A percentile compares a stretch with the other conserved stretches of the same genome.
Evolutionary conservation across 2,329 filamentous ascomycete genomes (phyloP).

Genomic region (Metarhizium sp.): DNA sequence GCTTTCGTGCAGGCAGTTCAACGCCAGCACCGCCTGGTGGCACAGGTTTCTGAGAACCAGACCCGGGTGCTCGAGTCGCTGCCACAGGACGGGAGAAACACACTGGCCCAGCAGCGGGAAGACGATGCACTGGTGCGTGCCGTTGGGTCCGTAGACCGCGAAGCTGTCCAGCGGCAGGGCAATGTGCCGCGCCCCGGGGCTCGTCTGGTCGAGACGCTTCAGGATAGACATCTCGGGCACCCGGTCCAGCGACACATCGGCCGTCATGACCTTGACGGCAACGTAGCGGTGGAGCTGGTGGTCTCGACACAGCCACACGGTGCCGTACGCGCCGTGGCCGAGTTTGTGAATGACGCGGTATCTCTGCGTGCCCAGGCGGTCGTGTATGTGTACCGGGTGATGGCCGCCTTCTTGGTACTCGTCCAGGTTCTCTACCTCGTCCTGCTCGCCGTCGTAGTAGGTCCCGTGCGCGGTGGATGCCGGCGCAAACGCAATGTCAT

Average conservation of each 20-base stretch:
- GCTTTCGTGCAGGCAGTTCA: constrained; percentile 16
- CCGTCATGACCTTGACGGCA: constrained; percentile 22
- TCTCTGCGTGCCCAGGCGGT: constrained; percentile 24
- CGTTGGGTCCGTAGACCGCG: constrained; percentile 15
- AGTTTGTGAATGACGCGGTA: constrained; percentile 36
- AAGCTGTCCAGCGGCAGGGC: constrained; percentile 15
- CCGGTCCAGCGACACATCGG: constrained; percentile 7
- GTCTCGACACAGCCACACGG: constrained; percentile 32
- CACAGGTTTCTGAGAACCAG: constrained; percentile 10
- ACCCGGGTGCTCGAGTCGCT: constrained; percentile 3
- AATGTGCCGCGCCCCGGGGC: constrained; percentile 2
- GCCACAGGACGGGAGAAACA: constrained; percentile 9
- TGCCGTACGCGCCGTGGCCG: constrained; percentile 32
- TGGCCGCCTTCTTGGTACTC: constrained; percentile 29
- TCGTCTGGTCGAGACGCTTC: background rate
- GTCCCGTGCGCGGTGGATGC: constrained; percentile 3
- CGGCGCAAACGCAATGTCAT: constrained; percentile 1
- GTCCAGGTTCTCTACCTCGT: constrained; percentile 11
- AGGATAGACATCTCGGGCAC: constrained; percentile 2
- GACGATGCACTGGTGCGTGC: constrained; percentile 15
- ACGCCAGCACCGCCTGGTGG: constrained; percentile 11
- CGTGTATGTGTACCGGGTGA: constrained; percentile 31
- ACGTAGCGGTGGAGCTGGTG: constrained; percentile 17
- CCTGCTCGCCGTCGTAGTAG: constrained; percentile 2
- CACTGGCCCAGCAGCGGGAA: constrained; percentile 17